Evolutionary conservation across 2,329 filamentous ascomycete species (phyloP), one percentile per base, ranked within the genome.

Genomic region (Geosmithia putterillii): DNA sequence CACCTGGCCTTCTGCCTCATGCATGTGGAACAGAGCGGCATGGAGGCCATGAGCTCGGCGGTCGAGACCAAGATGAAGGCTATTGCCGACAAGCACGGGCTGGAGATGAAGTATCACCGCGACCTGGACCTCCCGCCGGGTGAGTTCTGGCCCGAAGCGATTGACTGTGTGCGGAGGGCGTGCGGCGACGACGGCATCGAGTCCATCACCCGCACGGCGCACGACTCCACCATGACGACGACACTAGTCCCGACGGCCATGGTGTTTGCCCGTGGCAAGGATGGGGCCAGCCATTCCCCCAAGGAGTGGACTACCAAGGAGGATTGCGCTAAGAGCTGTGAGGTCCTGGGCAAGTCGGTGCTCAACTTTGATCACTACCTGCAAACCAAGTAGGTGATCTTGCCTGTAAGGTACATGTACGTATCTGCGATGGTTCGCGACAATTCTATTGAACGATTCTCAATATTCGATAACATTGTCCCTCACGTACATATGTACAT

Each of bases 181-280:
- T 32, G 28, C 28, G 28, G 28, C 28, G 28, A 32, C 28, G 28
- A 32, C 10, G 28, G 28, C 10, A 44, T 52, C 39, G 35, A 48
- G 36, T n/a, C 43, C 40, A 56, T 57, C 3, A 65, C 60, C 45
- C 61, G 62, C 17, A 61, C 62, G 2, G 57, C 58, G 7, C 62
- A 64, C 35, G 62, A 65, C 47, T 62, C 57, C 44, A 60, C 38
- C 5, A 32, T 32, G 28, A 56, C 55, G 12, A 62, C 51, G 45
- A 50, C 45, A 28, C 51, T 49, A 28, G 57, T 56, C 34, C 61
- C 61, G 2, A 59, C 60, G 5, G 54, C 53, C 18, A 65, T 65
- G 62, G 59, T 65, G 34, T 63, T 65, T 40, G 55, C 59, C 8
- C 60, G 57, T 1, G 60, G 57, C 40, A 56, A 50, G 42, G 51